Percentiles rank a stretch among this genome's conserved stretches.
Evolutionary conservation across 2,329 filamentous ascomycete genomes (phyloP).

Genomic region (Ophiosphaerella narmari): DNA sequence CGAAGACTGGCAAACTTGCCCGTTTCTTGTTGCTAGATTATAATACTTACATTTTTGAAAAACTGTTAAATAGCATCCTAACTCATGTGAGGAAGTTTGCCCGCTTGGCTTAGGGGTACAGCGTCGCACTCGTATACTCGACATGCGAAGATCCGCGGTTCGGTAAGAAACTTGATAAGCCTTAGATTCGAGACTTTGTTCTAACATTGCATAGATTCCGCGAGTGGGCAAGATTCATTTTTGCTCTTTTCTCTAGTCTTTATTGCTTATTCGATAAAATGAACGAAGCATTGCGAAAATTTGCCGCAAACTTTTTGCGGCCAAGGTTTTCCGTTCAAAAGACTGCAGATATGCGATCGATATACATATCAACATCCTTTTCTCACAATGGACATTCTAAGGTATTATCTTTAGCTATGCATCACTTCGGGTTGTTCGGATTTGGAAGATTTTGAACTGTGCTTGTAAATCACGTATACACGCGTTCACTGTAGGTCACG

Average conservation of each 20-base stretch:
- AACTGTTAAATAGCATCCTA: not conserved
- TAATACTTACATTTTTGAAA: not conserved
- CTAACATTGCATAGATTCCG: slow-evolving; percentile 1
- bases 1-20: no score
- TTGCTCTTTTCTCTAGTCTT: not conserved
- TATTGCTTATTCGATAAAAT: not conserved
- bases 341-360: no score
- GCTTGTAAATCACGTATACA: no score
- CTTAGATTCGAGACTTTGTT: not conserved
- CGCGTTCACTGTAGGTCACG: no score
- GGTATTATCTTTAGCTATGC: no score
- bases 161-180: not conserved
- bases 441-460: no score
- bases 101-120: slow-evolving; percentile 20
- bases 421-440: no score
- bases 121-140: slow-evolving; percentile 16
- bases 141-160: slow-evolving; percentile 24
- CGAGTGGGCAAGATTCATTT: slow-evolving; percentile 3
- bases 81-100: not conserved
- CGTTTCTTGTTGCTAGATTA: not conserved
- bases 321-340: no score
- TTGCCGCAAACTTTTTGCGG: not conserved
- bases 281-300: not conserved
- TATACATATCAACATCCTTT: no score
- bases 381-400: no score